Evolutionary conservation across 192 early-diverging fungal genomes (phyloP), one percentile per base, ranked within the genome.

Genomic region (Coemansia sp.): DNA sequence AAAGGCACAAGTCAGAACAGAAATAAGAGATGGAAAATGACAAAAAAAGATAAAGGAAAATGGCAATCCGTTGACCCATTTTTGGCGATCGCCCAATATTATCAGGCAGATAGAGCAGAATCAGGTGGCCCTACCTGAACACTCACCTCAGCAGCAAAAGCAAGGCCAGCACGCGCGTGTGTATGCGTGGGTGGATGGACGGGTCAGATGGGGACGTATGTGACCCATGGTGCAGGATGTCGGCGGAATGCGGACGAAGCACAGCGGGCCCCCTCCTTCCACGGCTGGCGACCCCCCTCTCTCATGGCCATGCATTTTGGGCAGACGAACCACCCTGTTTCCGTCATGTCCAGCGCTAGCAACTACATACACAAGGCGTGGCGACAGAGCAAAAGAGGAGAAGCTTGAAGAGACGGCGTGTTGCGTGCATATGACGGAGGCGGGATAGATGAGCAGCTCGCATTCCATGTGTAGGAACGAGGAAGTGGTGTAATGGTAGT

Each of bases 1-100:
- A 37, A 37, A n/a, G n/a, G n/a, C n/a, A n/a, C 52, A 53, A 53
- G 9, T 26, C 23, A 26, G 16, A 53, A 8, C 46, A 48, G n/a
- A 15, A 48, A 48, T 7, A 21, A 48, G 12, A 48, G n/a, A 48
- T 18, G 23, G 23, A 15, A 21, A 48, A 48, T n/a, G 23, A 48
- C 18, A 7, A 7, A 48, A 53, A 28, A n/a, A 53, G 52, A 53
- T 21, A 53, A 30, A 16, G 23, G 26, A 16, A 53, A 21, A 30
- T 6, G 52, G 52, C 52, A 53, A 53, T 49, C 48, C 8, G n/a
- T 25, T 49, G 48, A 23, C 20, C 48, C 48, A 23, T 29, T 53
- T 53, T 53, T 29, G 52, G 52, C 26, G 52, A 53, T 53, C 43
- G 43, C 43, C 43, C 43, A 46, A 21, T 21, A 46, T 20, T 16